These are phyloP conservation scores for Neurospora africana DNA, from an alignment of 495 filamentous ascomycete species.

Conservation along the genomic window DNA sequence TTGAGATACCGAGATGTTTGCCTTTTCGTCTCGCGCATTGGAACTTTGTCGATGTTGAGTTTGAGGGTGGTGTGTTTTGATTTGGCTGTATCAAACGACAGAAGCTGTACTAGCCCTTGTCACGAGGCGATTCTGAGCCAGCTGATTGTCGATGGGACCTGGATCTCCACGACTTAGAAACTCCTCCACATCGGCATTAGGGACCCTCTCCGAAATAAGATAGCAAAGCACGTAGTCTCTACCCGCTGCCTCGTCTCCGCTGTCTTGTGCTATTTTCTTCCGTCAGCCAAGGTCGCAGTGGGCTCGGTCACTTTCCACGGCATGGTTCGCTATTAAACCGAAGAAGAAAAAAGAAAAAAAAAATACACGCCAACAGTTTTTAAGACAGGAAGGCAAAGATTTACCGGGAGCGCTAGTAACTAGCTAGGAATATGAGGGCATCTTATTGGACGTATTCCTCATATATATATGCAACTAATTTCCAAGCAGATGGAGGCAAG, in stretches of 20 bases:
- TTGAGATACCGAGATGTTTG: background rate
- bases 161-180: constrained; percentile 3
- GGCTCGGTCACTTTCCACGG: background rate
- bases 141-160: background rate
- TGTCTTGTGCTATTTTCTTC: background rate
- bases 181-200: constrained; percentile 8
- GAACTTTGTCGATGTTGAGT: background rate
- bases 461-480: too few relatives aligned
- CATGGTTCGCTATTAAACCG: background rate
- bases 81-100: background rate
- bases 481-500: background rate
- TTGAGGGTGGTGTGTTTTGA: background rate
- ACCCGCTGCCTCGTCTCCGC: constrained; percentile 1
- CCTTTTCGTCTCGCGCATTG: background rate
- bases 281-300: background rate
- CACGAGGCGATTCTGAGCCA: background rate
- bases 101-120: background rate
- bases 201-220: constrained; percentile 10
- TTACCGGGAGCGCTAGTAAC: too few relatives aligned
- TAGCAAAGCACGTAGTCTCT: constrained; percentile 36
- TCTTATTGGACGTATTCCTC: too few relatives aligned
- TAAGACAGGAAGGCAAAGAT: background rate
- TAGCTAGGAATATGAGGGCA: too few relatives aligned
- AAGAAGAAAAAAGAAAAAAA: background rate
- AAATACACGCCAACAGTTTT: background rate